Evolutionary conservation across 768 basidiomycete genomes (phyloP).

Genomic region (Lactarius sanguifluus): DNA sequence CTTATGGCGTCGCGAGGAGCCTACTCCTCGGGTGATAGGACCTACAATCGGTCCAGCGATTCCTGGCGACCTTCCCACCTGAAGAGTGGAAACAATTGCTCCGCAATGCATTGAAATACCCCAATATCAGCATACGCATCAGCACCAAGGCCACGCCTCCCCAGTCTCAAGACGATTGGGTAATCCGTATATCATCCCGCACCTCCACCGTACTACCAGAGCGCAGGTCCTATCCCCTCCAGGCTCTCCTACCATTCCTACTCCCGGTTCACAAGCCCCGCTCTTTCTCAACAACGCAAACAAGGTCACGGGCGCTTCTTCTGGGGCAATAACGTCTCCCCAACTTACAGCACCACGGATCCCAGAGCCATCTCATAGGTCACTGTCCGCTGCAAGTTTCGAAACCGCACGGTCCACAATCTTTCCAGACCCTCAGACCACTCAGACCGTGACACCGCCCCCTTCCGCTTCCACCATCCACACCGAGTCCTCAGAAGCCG

Average conservation of each 20-base stretch:
- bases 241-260: neutral
- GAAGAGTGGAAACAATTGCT: constrained; percentile 11
- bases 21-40: too few relatives aligned
- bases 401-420: neutral
- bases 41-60: neutral
- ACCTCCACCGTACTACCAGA: neutral
- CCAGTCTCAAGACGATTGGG: neutral
- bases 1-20: constrained; percentile 3
- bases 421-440: neutral
- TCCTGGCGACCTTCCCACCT: neutral
- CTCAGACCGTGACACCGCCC: neutral
- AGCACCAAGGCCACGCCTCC: neutral
- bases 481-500: neutral
- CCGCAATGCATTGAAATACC: neutral
- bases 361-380: neutral
- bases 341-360: neutral
- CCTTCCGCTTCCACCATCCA: neutral
- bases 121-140: constrained; percentile 5
- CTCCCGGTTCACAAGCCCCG: neutral
- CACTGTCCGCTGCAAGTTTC: neutral
- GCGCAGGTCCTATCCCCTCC: neutral
- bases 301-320: neutral
- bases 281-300: neutral
- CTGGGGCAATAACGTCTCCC: neutral
- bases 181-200: neutral